Conservation (phyloP, 2,329 filamentous ascomycete genomes). For the Pezicula carpinea region DNA sequence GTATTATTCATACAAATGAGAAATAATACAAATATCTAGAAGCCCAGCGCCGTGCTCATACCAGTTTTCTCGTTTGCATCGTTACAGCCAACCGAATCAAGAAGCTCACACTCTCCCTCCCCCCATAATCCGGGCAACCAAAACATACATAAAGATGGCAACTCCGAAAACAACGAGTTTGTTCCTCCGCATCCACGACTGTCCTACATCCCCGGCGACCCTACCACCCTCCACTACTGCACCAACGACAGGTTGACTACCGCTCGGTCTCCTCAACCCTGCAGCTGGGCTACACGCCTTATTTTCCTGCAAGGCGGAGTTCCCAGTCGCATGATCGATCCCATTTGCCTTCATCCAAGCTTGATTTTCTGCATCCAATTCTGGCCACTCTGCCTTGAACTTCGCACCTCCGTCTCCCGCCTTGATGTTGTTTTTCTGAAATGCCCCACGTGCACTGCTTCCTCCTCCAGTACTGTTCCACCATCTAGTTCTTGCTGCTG, state of each 20-base stretch:
- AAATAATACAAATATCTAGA: no score
- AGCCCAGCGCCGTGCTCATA: no score
- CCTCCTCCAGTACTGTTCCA: conserved; percentile 91
- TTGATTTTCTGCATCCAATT: conserved; percentile 85
- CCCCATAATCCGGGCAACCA: conserved; percentile 67
- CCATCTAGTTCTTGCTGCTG: conserved; percentile 78
- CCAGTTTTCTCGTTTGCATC: no score
- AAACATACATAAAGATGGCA: conserved; percentile 74
- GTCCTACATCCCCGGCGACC: conserved; percentile 70
- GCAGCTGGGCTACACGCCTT: conserved; percentile 48
- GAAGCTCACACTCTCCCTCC: conserved; percentile 11
- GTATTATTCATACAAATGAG: no score
- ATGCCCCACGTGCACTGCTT: conserved; percentile 29
- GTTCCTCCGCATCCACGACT: conserved; percentile 77
- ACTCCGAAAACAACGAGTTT: conserved; percentile 69
- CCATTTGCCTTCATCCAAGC: conserved; percentile 82
- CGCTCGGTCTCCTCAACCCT: conserved; percentile 57
- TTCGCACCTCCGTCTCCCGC: conserved; percentile 89
- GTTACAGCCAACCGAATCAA: no score
- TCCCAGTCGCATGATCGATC: conserved; percentile 74
- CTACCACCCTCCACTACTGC: conserved; percentile 75
- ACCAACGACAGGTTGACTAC: conserved; percentile 48
- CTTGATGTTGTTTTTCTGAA: conserved; percentile 73
- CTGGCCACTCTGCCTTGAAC: conserved; percentile 85
- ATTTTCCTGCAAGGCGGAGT: conserved; percentile 49